Base-by-base conservation (phyloP, 2,329 filamentous ascomycete genomes). In the Talaromyces atroroseus region DNA sequence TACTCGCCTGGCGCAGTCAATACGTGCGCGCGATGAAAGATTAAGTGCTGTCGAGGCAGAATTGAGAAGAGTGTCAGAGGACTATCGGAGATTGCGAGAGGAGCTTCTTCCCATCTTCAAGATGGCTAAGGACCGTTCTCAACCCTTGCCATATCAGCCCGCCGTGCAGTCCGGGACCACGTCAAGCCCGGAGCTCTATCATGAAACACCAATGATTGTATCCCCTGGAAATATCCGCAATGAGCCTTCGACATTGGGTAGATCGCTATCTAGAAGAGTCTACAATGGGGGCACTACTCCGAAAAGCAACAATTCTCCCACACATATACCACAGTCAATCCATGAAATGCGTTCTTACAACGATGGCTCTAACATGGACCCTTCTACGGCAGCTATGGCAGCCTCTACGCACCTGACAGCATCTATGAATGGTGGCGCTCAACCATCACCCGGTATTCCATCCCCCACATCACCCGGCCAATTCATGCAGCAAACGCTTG, bases 71-170 rank as follows among this genome's bases (percentile, higher is more conserved):
- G 82, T 97, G 66, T 87, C 87, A 12, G 90, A 96, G 42, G 92
- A 97, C 69, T 96, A 95, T 70, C 83, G 88, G 64, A 87, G 90
- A 63, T 75, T 99, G 61, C 83, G 94, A 56, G 92, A 97, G 72
- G 94, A 99, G 68, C 84, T 96, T 67, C 80, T 97, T 32, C 92
- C 94, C 3, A 87, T 95, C 20, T 84, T 96, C 66, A 89, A 92
- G 60, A 85, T 96, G 67, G 88, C 87, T 65, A 97, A 97, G 76
- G 92, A 97, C 69, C 88, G 88, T 64, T 89, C 91, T 62, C 90
- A 96, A 68, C 92, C 92, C 36, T 78, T 97, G 21, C 92, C 92
- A 34, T 77, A 77, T 50, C 74, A 75, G 40, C 75, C 75, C n/a
- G 61, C 66, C 10, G 20, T 24, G 7, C 52, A 52, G 40, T 66